Percentiles rank a stretch among this genome's conserved stretches.
These are phyloP conservation scores for Micractinium conductrix DNA, from an alignment of 139 green algal genomes.

Conservation along the genomic window DNA sequence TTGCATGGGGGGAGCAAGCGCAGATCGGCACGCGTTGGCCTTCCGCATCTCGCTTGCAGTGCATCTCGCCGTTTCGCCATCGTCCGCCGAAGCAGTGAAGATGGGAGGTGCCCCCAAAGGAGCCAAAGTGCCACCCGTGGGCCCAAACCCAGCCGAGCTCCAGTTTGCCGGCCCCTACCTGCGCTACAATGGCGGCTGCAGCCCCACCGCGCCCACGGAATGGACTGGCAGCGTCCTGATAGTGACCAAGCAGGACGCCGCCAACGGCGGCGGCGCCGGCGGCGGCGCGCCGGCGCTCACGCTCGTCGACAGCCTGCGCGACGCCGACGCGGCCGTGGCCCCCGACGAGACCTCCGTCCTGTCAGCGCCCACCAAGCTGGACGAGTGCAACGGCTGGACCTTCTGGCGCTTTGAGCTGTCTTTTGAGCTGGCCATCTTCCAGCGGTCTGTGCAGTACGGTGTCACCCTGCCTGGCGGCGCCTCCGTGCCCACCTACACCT, in stretches of 20 bases:
- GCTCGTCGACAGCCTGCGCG: background rate
- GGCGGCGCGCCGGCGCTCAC: background rate
- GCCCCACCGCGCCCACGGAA: too few species aligned
- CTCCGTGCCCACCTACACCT: slow-evolving; percentile 33
- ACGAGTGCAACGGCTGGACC: slow-evolving; percentile 7
- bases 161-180: too few species aligned
- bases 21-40: too few species aligned
- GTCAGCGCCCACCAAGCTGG: background rate
- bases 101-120: too few species aligned
- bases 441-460: background rate
- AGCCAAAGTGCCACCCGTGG: too few species aligned
- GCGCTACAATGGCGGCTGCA: too few species aligned
- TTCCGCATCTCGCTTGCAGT: too few species aligned
- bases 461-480: background rate
- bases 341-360: background rate
- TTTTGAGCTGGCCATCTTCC: slow-evolving; percentile 28
- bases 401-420: slow-evolving; percentile 63
- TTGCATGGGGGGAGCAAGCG: too few species aligned
- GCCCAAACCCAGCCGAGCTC: too few species aligned
- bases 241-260: background rate
- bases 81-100: too few species aligned
- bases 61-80: too few species aligned
- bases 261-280: background rate
- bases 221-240: slow-evolving; percentile 2
- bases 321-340: background rate